Evolutionary conservation across 2,329 filamentous ascomycete species (phyloP).

Genomic region (Ceratocystiopsis minuta): DNA sequence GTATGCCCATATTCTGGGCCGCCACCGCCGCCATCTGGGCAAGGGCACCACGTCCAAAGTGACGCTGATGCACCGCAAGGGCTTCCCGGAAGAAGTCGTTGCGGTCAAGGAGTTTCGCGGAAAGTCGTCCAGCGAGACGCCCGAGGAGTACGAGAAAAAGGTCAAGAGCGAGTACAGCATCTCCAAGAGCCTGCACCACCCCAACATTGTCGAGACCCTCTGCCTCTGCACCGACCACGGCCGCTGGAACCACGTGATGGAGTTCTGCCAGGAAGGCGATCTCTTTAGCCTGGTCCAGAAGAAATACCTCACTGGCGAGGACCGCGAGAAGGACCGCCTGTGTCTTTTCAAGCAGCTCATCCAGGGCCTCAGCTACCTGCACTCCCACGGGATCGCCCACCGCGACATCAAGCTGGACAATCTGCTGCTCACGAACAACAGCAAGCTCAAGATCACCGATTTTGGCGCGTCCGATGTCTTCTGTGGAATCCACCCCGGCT

Average conservation of each 20-base stretch:
- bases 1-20: conserved; percentile 51
- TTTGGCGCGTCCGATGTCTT: conserved; percentile 85
- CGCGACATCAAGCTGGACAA: conserved; percentile 87
- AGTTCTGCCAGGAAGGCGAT: conserved; percentile 72
- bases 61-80: conserved; percentile 59
- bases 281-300: conserved; percentile 58
- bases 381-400: conserved; percentile 71
- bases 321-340: conserved; percentile 49
- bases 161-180: conserved; percentile 85
- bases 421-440: conserved; percentile 57
- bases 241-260: conserved; percentile 85
- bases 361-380: conserved; percentile 66
- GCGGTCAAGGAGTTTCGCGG: conserved; percentile 79
- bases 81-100: conserved; percentile 45
- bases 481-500: conserved; percentile 60
- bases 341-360: conserved; percentile 84
- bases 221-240: conserved; percentile 56
- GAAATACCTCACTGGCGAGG: conserved; percentile 45
- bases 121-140: conserved; percentile 49
- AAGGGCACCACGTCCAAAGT: conserved; percentile 73
- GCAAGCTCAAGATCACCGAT: conserved; percentile 78
- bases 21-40: conserved; percentile 57
- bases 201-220: conserved; percentile 70
- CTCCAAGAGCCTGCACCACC: conserved; percentile 67
- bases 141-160: conserved; percentile 66